Percentiles rank a stretch among this genome's conserved stretches.
Evolutionary conservation across 169 alveolate genomes (phyloP).

Genomic region (Cryptosporidium felis): DNA sequence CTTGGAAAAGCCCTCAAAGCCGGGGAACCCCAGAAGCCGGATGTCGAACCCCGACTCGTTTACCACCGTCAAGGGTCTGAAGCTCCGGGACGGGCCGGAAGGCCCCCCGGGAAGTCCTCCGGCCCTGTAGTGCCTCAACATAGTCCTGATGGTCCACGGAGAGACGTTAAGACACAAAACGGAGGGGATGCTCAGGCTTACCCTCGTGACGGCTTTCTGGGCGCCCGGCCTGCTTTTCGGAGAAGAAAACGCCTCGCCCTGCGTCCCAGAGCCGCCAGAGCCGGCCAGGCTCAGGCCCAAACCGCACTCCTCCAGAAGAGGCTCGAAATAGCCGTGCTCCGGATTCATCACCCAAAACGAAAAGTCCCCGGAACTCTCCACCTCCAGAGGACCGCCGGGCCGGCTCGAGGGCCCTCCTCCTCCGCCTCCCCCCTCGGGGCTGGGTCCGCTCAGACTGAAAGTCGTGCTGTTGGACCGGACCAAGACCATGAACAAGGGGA

Average conservation of each 20-base stretch:
- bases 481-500: slow-evolving; percentile 34
- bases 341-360: slow-evolving; percentile 49
- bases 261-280: too few relatives aligned
- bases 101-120: background rate
- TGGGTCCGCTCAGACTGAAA: too few relatives aligned
- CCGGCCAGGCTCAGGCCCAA: slow-evolving; percentile 11
- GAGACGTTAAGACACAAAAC: slow-evolving; percentile 11
- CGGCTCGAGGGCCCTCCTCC: background rate
- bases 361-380: slow-evolving; percentile 17
- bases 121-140: background rate
- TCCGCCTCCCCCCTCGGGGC: too few relatives aligned
- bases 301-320: slow-evolving; percentile 39
- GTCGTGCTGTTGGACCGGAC: slow-evolving; percentile 16
- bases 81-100: background rate
- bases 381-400: background rate
- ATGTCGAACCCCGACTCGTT: slow-evolving; percentile 55
- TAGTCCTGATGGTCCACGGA: slow-evolving; percentile 2
- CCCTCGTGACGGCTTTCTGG: background rate
- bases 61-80: background rate
- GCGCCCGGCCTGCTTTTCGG: background rate
- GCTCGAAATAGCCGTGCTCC: slow-evolving; percentile 64
- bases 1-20: slow-evolving; percentile 24
- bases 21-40: slow-evolving; percentile 1
- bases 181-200: slow-evolving; percentile 9
- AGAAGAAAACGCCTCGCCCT: slow-evolving; percentile 12